A percentile compares a stretch with the other conserved stretches of the same genome.
Conservation (phyloP, 179 eudicot species). For the Spinacia oleracea region DNA sequence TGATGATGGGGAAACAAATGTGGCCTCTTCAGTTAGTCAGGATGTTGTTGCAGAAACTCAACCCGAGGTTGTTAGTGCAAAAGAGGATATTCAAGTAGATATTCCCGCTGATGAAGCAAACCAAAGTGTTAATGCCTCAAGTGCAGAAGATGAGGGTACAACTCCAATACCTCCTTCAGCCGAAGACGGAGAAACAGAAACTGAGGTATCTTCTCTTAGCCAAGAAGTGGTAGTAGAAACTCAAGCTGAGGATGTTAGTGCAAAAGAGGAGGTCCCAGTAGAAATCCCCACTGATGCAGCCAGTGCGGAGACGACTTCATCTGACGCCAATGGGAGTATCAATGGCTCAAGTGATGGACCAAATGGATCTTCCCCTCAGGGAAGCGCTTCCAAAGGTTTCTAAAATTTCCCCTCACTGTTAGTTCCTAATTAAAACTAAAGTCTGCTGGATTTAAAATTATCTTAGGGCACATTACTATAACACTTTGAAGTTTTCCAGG, state of each 20-base stretch:
- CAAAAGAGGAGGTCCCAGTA: slow-evolving; percentile 30
- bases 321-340: slow-evolving; percentile 37
- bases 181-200: slow-evolving; percentile 14
- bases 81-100: slow-evolving; percentile 22
- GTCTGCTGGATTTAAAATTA: slow-evolving; percentile 8
- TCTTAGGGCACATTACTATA: neutral
- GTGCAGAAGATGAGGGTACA: slow-evolving; percentile 27
- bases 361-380: slow-evolving; percentile 41
- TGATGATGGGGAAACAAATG: slow-evolving; percentile 33
- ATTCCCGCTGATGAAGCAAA: slow-evolving; percentile 28
- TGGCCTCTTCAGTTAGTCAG: slow-evolving; percentile 11
- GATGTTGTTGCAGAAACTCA: slow-evolving; percentile 8
- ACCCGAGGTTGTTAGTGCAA: slow-evolving; percentile 1
- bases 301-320: slow-evolving; percentile 27
- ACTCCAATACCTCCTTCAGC: neutral
- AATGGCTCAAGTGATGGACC: slow-evolving; percentile 41
- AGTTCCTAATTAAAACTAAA: neutral
- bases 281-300: slow-evolving; percentile 33
- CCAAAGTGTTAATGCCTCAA: slow-evolving; percentile 38
- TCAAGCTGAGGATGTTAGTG: slow-evolving; percentile 24
- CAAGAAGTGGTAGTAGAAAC: slow-evolving; percentile 32
- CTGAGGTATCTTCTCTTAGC: slow-evolving; percentile 20
- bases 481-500: neutral
- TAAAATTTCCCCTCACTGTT: slow-evolving; percentile 15
- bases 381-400: slow-evolving; percentile 51